Percentiles rank a stretch among this genome's conserved stretches.
phyloP scores from a whole-genome alignment of 371 early-diverging fungal species.

The Mucor circinelloides region DNA sequence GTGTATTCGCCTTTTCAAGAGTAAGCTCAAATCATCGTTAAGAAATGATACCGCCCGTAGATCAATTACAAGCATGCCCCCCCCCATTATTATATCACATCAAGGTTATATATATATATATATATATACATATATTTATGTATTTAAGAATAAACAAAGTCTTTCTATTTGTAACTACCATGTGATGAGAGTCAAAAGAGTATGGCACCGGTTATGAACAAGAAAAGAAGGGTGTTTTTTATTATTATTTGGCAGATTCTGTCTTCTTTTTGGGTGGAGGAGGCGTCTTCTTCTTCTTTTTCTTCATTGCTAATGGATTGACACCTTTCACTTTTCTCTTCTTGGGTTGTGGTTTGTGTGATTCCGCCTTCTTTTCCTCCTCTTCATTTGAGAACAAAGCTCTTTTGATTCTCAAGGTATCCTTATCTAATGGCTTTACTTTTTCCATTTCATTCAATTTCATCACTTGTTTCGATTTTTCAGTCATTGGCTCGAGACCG shows the following conservation, averaged over 20 bases:
- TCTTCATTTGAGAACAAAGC: constrained; percentile 11
- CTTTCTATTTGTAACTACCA: not conserved
- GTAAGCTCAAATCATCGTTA: constrained; percentile 25
- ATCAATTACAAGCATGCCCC: not conserved
- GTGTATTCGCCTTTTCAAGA: constrained; percentile 59
- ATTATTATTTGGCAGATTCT: not conserved
- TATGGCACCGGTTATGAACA: too few relatives aligned
- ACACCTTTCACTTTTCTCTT: constrained; percentile 67
- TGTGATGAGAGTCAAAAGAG: too few relatives aligned
- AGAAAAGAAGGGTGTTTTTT: too few relatives aligned
- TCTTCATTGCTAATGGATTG: constrained; percentile 87
- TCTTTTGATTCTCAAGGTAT: constrained; percentile 53
- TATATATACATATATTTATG: constrained; percentile 1
- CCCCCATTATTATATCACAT: not conserved
- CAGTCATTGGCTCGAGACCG: constrained; percentile 79
- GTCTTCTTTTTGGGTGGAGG: constrained; percentile 34
- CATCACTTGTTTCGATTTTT: constrained; percentile 18
- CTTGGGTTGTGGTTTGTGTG: constrained; percentile 13
- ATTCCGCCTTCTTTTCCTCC: not conserved
- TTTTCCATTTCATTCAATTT: constrained; percentile 44
- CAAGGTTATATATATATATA: too few relatives aligned
- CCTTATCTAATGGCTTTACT: constrained; percentile 56
- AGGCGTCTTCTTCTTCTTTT: constrained; percentile 60
- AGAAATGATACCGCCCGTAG: not conserved
- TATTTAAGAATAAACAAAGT: constrained; percentile 1